Evolutionary conservation across 805 yeast genomes (phyloP), one percentile per base, ranked within the genome.

Genomic region (Cyberlindnera amylophila): DNA sequence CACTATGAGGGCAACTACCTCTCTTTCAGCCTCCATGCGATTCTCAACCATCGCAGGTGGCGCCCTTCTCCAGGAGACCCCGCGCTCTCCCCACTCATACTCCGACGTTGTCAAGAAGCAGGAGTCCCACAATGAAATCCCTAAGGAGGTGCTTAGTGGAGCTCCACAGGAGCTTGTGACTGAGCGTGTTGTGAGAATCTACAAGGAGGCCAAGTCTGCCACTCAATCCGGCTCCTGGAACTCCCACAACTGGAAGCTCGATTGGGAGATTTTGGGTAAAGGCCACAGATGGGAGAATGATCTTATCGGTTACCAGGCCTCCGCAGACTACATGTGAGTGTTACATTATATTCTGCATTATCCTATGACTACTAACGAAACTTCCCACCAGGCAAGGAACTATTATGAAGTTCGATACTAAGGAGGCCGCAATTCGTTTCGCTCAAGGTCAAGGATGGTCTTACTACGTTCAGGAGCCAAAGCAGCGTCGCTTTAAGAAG

Each of bases 261-360:
- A 86, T 64, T 86, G 93, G 91, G 95, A 87, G 58, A 75, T 86
- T 32, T 66, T 82, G 43, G 80, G 80, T 34, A 78, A 81, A 57
- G 86, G 84, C 17, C 79, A 86, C 69, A 71, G 93, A 61, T 86
- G 95, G 95, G 96, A 86, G 61, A 86, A 86, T 64, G 91, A 85
- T 61, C 70, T 86, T 60, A 86, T 86, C 64, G 96, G 96, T 19
- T 86, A 85, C 70, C 90, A 85, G 57, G 76, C 86, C 35, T 71
- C 84, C 34, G 77, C 85, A 29, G 96, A 86, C 62, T 81, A 79
- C 65, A 82, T 87, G 84, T 84, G 42, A 46, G 54, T 52, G 14
- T 6, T 12, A 15, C n/a, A 8, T 13, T 10, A 7, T 18, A 12
- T 13, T 8, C 28, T 8, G 7, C 21, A 29, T 30, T 12, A 31